phyloP scores from a whole-genome alignment of 1,139 yeast genomes.

The Wickerhamomyces sp. region DNA sequence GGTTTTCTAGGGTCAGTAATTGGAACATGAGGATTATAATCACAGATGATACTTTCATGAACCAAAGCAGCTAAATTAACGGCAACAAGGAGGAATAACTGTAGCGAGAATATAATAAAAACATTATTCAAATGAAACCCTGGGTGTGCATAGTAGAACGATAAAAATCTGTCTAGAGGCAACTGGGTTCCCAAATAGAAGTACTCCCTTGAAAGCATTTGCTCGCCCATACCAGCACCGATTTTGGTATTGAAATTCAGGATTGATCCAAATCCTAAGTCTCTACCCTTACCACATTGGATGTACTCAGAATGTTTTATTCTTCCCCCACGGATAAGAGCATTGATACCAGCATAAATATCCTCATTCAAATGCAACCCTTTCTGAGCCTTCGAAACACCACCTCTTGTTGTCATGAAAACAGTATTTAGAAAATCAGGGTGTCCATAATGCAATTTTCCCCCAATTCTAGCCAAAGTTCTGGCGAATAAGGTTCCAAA shows the following conservation, averaged over 20 bases:
- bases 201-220: constrained; percentile 70
- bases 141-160: constrained; percentile 75
- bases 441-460: constrained; percentile 71
- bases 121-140: constrained; percentile 73
- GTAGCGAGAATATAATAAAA: constrained; percentile 64
- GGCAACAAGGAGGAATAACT: constrained; percentile 58
- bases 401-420: constrained; percentile 70
- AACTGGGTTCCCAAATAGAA: constrained; percentile 68
- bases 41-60: constrained; percentile 60
- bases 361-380: constrained; percentile 73
- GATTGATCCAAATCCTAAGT: constrained; percentile 72
- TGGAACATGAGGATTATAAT: constrained; percentile 55
- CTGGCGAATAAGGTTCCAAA: constrained; percentile 71
- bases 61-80: constrained; percentile 64
- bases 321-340: constrained; percentile 68
- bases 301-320: constrained; percentile 72
- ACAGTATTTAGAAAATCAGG: constrained; percentile 69
- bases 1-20: constrained; percentile 58
- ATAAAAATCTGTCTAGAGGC: constrained; percentile 66
- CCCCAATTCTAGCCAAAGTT: constrained; percentile 69
- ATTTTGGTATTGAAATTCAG: constrained; percentile 71
- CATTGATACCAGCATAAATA: constrained; percentile 74
- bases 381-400: constrained; percentile 71
- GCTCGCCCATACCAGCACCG: constrained; percentile 85
- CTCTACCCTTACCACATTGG: constrained; percentile 81